Evolutionary conservation across 2,329 filamentous ascomycete genomes (phyloP).

Genomic region (Apiospora arundinis): DNA sequence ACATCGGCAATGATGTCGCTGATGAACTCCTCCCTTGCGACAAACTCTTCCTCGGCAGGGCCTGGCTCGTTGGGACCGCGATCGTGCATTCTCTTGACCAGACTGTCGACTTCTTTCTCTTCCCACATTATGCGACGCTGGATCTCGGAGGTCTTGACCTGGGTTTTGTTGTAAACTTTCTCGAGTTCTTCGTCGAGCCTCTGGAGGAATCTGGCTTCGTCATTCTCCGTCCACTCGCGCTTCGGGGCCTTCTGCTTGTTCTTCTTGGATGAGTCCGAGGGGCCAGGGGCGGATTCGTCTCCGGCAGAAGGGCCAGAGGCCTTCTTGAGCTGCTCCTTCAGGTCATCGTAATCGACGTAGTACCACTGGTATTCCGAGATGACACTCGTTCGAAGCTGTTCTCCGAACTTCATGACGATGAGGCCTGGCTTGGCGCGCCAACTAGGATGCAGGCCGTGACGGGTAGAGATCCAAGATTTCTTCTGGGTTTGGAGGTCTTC

Average conservation of each 20-base stretch:
- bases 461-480: slow-evolving; percentile 32
- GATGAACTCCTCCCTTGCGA: slow-evolving; percentile 90
- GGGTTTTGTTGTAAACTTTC: slow-evolving; percentile 97
- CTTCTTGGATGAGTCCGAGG: slow-evolving; percentile 36
- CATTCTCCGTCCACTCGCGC: slow-evolving; percentile 85
- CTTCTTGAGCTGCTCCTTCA: slow-evolving; percentile 86
- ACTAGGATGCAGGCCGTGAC: slow-evolving; percentile 26
- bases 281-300: slow-evolving; percentile 47
- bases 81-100: slow-evolving; percentile 73
- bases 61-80: slow-evolving; percentile 62
- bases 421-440: slow-evolving; percentile 52
- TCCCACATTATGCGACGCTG: slow-evolving; percentile 91
- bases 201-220: slow-evolving; percentile 87
- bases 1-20: slow-evolving; percentile 99
- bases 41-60: slow-evolving; percentile 89
- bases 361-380: slow-evolving; percentile 98
- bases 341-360: slow-evolving; percentile 96
- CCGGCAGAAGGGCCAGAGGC: slow-evolving; percentile 58
- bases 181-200: slow-evolving; percentile 91
- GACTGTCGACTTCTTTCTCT: slow-evolving; percentile 73
- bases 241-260: slow-evolving; percentile 46
- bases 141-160: slow-evolving; percentile 96
- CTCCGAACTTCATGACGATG: slow-evolving; percentile 84
- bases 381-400: slow-evolving; percentile 93
- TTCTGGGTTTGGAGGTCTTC: slow-evolving; percentile 39